phyloP scores from a whole-genome alignment of 108 stramenopile genomes.

The Skeletonema tropicum region DNA sequence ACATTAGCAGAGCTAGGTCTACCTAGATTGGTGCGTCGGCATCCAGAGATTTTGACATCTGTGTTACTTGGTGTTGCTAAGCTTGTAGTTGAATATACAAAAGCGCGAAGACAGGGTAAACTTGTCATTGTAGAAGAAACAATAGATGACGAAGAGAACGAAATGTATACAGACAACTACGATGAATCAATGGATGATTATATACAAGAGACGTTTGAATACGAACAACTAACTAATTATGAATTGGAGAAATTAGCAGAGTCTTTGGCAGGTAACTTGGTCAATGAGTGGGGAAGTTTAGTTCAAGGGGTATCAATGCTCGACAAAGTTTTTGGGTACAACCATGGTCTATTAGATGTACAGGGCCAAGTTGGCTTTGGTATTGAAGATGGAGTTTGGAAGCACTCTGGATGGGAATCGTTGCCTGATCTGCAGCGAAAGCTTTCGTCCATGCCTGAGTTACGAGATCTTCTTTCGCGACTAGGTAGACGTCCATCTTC shows the following conservation, averaged over 20 bases:
- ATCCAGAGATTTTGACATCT: constrained; percentile 60
- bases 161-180: constrained; percentile 27
- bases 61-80: constrained; percentile 57
- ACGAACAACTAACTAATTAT: constrained; percentile 22
- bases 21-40: constrained; percentile 62
- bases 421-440: constrained; percentile 58
- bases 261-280: constrained; percentile 45
- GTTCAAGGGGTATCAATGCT: constrained; percentile 57
- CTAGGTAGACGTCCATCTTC: constrained; percentile 68
- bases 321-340: constrained; percentile 67
- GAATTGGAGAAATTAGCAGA: constrained; percentile 44
- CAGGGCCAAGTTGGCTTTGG: constrained; percentile 56
- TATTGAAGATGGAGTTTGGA: constrained; percentile 73
- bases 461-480: constrained; percentile 47
- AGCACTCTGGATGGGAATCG: constrained; percentile 65
- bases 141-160: constrained; percentile 24
- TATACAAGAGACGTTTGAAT: constrained; percentile 16
- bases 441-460: constrained; percentile 60
- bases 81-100: constrained; percentile 45
- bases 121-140: constrained; percentile 13
- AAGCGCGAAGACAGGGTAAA: constrained; percentile 12
- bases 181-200: constrained; percentile 7
- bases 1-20: constrained; percentile 50
- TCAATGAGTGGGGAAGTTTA: constrained; percentile 55
- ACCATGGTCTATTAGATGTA: constrained; percentile 61